Evolutionary conservation across 2,329 filamentous ascomycete species (phyloP).

Genomic region (Ophiobolus disseminans): DNA sequence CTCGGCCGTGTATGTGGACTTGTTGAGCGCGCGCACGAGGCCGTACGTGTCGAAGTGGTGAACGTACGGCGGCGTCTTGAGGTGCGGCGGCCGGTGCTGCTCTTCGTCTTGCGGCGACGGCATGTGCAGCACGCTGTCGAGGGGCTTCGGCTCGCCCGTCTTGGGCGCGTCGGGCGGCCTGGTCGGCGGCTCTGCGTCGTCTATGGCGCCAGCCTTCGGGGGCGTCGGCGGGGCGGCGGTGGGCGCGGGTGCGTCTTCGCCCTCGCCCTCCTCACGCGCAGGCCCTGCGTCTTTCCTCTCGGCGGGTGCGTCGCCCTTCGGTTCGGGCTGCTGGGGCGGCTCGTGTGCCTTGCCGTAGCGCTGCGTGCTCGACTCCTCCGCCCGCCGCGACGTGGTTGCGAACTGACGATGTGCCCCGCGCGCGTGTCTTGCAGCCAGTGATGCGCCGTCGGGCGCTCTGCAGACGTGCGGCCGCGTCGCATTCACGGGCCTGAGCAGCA

Average conservation of each 20-base stretch:
- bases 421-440: constrained; percentile 13
- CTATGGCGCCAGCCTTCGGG: constrained; percentile 14
- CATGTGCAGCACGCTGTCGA: constrained; percentile 53
- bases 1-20: constrained; percentile 71
- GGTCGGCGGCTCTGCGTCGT: constrained; percentile 17
- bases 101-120: constrained; percentile 47
- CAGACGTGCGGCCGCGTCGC: constrained; percentile 27
- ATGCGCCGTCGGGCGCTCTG: constrained; percentile 13
- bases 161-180: constrained; percentile 31
- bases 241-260: constrained; percentile 27
- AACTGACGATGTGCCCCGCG: constrained; percentile 29
- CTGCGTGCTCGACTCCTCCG: constrained; percentile 42
- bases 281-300: constrained; percentile 16
- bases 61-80: constrained; percentile 78
- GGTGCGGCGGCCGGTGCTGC: constrained; percentile 67
- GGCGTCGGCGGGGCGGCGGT: constrained; percentile 23
- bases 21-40: constrained; percentile 79
- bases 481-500: constrained; percentile 49
- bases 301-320: constrained; percentile 4
- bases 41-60: constrained; percentile 97
- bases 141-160: constrained; percentile 39
- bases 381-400: constrained; percentile 38
- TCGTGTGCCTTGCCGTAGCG: constrained; percentile 59
- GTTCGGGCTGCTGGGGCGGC: constrained; percentile 28
- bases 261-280: constrained; percentile 31